phyloP scores from a whole-genome alignment of 2,329 filamentous ascomycete genomes.

The Fusarium humuli region DNA sequence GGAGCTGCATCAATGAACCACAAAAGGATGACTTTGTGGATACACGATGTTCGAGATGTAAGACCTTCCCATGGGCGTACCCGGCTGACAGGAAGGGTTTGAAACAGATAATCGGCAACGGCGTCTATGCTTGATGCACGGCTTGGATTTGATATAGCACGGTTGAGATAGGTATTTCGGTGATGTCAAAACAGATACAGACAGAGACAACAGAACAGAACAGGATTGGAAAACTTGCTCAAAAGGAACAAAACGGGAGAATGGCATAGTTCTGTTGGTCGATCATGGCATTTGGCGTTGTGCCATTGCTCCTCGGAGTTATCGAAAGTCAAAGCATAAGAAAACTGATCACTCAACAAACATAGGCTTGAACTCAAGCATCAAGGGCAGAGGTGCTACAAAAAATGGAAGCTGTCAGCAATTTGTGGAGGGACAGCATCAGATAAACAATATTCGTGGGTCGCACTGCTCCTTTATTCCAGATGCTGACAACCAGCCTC shows the following conservation, averaged over 20 bases:
- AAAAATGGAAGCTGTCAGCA: neutral
- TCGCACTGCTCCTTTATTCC: slow-evolving; percentile 25
- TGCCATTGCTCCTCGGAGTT: neutral
- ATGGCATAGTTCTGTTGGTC: neutral
- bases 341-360: too few species aligned
- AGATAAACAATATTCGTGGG: slow-evolving; percentile 2
- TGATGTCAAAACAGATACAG: neutral
- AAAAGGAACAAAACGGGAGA: neutral
- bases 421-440: neutral
- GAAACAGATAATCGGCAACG: neutral
- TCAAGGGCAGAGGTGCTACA: neutral
- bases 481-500: neutral
- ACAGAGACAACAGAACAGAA: too few species aligned
- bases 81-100: neutral
- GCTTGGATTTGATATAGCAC: neutral
- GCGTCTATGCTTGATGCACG: neutral
- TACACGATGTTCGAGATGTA: neutral
- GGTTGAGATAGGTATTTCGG: neutral
- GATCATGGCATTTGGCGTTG: neutral
- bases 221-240: too few species aligned
- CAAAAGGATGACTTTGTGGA: neutral
- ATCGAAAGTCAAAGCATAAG: neutral
- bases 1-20: neutral
- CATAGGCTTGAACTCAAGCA: neutral
- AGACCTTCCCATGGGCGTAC: neutral